A percentile compares a stretch with the other conserved stretches of the same genome.
phyloP scores from a whole-genome alignment of 495 filamentous ascomycete genomes.

The Hypoxylon fuscum region DNA sequence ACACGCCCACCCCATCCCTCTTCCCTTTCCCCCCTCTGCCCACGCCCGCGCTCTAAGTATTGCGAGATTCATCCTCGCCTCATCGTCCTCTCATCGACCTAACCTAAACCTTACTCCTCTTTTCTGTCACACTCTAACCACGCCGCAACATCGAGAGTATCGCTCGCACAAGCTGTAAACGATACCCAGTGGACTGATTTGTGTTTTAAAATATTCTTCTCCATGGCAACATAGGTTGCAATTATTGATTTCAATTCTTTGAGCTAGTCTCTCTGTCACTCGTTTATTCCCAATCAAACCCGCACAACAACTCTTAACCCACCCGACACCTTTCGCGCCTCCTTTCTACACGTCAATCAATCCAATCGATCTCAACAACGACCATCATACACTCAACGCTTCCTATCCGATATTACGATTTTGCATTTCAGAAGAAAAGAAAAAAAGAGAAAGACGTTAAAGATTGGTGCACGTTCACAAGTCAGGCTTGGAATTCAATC shows the following conservation, averaged over 20 bases:
- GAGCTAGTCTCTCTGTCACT: conserved; percentile 63
- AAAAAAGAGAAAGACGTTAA: too few relatives aligned
- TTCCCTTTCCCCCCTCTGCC: conserved; percentile 21
- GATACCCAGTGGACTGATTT: conserved; percentile 22
- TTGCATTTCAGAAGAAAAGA: too few relatives aligned
- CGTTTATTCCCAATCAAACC: conserved; percentile 50
- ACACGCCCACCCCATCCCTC: not conserved
- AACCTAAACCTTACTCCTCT: not conserved
- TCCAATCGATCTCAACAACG: too few relatives aligned
- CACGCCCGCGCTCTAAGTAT: conserved; percentile 1
- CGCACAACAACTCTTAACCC: too few relatives aligned
- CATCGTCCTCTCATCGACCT: conserved; percentile 17
- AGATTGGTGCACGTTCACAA: conserved; percentile 1
- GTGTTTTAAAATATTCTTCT: conserved; percentile 39
- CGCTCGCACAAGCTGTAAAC: conserved; percentile 31
- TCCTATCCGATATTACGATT: too few relatives aligned
- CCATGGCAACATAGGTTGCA: conserved; percentile 44
- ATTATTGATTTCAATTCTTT: conserved; percentile 49
- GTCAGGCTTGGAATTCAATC: conserved; percentile 27
- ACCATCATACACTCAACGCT: too few relatives aligned
- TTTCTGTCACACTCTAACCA: conserved; percentile 23
- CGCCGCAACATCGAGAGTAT: conserved; percentile 13
- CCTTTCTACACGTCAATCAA: conserved; percentile 25
- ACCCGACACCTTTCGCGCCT: conserved; percentile 16
- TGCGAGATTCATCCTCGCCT: conserved; percentile 23